These are phyloP conservation scores for Elsinoe arachidis DNA, from an alignment of 2,329 filamentous ascomycete genomes.

Conservation along the genomic window DNA sequence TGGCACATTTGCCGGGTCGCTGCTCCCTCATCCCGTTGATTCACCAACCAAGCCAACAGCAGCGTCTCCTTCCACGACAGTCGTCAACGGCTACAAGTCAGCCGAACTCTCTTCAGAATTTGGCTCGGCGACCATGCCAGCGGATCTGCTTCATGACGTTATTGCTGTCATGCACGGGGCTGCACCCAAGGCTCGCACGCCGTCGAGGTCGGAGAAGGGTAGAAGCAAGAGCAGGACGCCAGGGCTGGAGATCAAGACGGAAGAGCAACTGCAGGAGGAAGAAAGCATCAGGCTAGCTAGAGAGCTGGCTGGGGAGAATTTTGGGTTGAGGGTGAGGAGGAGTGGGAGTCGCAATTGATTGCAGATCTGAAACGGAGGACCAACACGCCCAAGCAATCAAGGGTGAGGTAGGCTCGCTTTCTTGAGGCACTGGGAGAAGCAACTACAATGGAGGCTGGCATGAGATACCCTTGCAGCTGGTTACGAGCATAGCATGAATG, in stretches of 20 bases:
- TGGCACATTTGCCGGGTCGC: neutral
- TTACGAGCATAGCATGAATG: constrained; percentile 10
- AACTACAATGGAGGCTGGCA: neutral
- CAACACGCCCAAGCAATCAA: neutral
- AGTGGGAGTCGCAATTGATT: neutral
- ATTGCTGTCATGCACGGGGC: neutral
- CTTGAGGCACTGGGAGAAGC: neutral
- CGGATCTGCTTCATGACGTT: neutral
- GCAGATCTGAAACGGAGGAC: neutral
- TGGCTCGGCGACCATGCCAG: neutral
- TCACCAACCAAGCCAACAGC: constrained; percentile 11
- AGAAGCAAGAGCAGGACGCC: constrained; percentile 24
- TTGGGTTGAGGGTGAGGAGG: constrained; percentile 23
- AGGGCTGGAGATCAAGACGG: constrained; percentile 17
- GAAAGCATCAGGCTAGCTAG: constrained; percentile 23
- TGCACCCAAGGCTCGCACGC: neutral
- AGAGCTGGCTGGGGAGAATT: constrained; percentile 26
- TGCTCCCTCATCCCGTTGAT: constrained; percentile 11
- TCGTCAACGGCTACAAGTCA: neutral
- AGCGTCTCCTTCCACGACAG: neutral
- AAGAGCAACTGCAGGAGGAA: constrained; percentile 21
- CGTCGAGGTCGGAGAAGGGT: constrained; percentile 13
- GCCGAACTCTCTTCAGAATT: neutral
- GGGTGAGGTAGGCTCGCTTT: too few relatives aligned
- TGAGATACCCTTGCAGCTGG: constrained; percentile 4